Percentiles rank a stretch among this genome's conserved stretches.
These are phyloP conservation scores for Gnaphalium uliginosum DNA, from an alignment of 129 eudicot genomes.

Conservation along the genomic window DNA sequence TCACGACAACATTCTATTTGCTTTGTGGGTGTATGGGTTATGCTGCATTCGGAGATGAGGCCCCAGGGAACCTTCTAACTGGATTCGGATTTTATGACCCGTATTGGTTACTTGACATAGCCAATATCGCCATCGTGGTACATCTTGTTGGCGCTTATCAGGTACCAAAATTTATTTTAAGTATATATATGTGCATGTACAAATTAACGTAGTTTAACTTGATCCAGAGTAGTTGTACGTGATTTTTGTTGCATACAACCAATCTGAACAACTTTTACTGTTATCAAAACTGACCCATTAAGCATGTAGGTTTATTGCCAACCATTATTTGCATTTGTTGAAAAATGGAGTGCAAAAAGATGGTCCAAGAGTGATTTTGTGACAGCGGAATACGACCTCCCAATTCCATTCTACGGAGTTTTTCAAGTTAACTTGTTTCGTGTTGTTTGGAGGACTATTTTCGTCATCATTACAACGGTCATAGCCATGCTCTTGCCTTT, in stretches of 20 bases:
- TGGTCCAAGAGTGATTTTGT: constrained; percentile 53
- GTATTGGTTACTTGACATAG: constrained; percentile 71
- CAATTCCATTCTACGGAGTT: constrained; percentile 42
- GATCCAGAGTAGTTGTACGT: no score
- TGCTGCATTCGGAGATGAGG: constrained; percentile 72
- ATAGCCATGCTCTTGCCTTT: constrained; percentile 68
- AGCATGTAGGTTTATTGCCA: constrained; percentile 54
- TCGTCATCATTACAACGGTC: constrained; percentile 47
- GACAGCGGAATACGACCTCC: constrained; percentile 50
- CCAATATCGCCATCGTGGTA: constrained; percentile 64
- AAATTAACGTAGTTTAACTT: no score
- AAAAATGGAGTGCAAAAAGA: constrained; percentile 52
- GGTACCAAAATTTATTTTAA: constrained; percentile 26
- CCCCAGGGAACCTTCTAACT: constrained; percentile 69
- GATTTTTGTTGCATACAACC: no score
- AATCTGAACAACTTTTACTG: neutral
- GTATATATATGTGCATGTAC: neutral
- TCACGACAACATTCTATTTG: constrained; percentile 57
- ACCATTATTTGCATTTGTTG: constrained; percentile 66
- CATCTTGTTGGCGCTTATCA: constrained; percentile 81
- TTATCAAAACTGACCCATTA: neutral
- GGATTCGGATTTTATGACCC: constrained; percentile 77
- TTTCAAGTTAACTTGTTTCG: constrained; percentile 61
- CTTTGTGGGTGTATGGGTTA: constrained; percentile 81
- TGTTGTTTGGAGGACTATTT: constrained; percentile 54